A percentile compares a stretch with the other conserved stretches of the same genome.
Evolutionary conservation across 23 red algal species (phyloP).

Genomic region (Cyanidioschyzon merolae): DNA sequence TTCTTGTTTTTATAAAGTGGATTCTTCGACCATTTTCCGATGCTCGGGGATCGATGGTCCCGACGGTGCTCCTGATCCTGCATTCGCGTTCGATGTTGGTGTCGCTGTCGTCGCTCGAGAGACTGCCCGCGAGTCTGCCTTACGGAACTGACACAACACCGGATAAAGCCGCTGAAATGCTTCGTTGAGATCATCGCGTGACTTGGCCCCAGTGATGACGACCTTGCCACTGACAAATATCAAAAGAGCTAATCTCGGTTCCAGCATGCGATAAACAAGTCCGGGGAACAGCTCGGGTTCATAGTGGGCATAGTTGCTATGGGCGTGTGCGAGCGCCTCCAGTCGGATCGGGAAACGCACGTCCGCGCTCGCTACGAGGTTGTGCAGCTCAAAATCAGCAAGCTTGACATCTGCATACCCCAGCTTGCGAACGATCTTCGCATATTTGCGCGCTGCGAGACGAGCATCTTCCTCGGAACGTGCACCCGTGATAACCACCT

Average conservation of each 20-base stretch:
- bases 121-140: conserved; percentile 16
- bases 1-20: not conserved
- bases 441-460: conserved; percentile 76
- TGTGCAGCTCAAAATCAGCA: conserved; percentile 93
- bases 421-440: conserved; percentile 91
- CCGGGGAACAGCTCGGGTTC: conserved; percentile 99
- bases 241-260: conserved; percentile 88
- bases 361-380: conserved; percentile 87
- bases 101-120: not conserved
- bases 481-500: conserved; percentile 94
- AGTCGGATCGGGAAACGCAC: conserved; percentile 94
- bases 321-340: conserved; percentile 73
- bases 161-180: conserved; percentile 86
- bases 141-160: conserved; percentile 77
- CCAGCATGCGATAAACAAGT: conserved; percentile 92
- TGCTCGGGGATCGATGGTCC: not conserved
- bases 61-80: not conserved
- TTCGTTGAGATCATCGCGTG: conserved; percentile 68
- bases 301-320: conserved; percentile 84
- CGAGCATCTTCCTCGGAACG: conserved; percentile 74
- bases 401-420: conserved; percentile 83
- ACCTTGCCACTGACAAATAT: conserved; percentile 99
- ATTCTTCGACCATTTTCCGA: not conserved
- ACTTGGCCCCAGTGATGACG: conserved; percentile 93
- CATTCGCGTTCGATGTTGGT: not conserved